Evolutionary conservation across 371 early-diverging fungal species (phyloP).

Genomic region (Mucor irregularis): DNA sequence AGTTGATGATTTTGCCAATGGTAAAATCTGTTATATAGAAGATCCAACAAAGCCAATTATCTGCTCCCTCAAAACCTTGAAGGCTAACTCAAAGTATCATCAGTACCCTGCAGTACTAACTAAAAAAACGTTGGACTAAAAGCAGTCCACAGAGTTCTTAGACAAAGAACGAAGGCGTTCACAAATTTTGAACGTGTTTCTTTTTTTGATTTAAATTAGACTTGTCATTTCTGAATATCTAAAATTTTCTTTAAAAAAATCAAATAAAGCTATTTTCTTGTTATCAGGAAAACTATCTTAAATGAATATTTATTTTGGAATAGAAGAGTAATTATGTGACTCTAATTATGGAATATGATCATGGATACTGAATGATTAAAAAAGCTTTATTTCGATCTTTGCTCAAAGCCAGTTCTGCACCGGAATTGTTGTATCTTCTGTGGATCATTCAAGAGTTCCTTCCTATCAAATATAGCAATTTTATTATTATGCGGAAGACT

Average conservation of each 20-base stretch:
- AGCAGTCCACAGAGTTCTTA: neutral
- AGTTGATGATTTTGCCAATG: constrained; percentile 8
- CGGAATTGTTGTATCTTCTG: constrained; percentile 4
- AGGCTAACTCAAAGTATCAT: constrained; percentile 3
- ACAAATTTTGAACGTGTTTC: too few species aligned
- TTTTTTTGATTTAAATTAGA: too few species aligned
- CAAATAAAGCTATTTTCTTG: too few species aligned
- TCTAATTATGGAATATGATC: constrained; percentile 12
- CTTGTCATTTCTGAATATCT: too few species aligned
- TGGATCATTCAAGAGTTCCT: constrained; percentile 12
- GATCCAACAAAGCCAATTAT: too few species aligned
- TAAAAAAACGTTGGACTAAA: neutral
- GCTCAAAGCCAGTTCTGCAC: constrained; percentile 9
- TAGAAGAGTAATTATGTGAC: constrained; percentile 6
- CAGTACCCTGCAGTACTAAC: constrained; percentile 3
- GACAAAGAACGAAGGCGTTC: neutral
- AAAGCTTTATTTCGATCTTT: constrained; percentile 5
- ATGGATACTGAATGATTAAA: neutral
- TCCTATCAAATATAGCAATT: constrained; percentile 17
- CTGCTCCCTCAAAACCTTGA: too few species aligned
- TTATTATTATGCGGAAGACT: constrained; percentile 17
- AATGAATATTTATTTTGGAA: constrained; percentile 6
- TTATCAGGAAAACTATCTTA: too few species aligned
- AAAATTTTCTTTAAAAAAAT: too few species aligned
- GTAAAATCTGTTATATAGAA: constrained; percentile 12